Base-by-base conservation (phyloP, 192 early-diverging fungal genomes). In the Lobulomyces angularis region DNA sequence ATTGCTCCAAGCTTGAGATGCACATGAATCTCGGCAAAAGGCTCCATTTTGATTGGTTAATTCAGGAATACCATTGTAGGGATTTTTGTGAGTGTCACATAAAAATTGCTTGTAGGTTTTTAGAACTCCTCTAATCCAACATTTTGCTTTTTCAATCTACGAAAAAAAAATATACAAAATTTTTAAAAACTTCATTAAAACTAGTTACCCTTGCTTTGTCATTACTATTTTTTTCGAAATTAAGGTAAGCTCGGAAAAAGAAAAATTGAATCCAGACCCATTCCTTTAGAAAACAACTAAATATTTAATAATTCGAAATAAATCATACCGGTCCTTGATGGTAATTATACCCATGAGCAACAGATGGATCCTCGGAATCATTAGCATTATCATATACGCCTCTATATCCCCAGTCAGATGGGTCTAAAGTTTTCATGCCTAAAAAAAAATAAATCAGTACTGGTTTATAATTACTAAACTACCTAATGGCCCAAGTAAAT, bases 301-400 rank as follows among this genome's bases (percentile, higher is more conserved):
- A 66, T 12, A n/a, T 8, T 27, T 18, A 27, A 12, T 22, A 8
- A 8, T 16, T 19, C 11, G 14, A 29, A 17, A 4, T 5, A 21
- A 6, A 20, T 36, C 45, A 39, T 53, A 69, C 65, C 39, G 88
- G 88, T 22, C 91, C 95, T 55, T 96, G 85, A 45, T 98, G 92
- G 55, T 98, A 98, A 52, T 98, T 98, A 61, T 84, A 84, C 14
- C 95, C 95, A 46, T 98, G 93, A 2, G 95, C 92, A 1, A 93
- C 71, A 8, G 77, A 61, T 6, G 77, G 58, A 45, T 98, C 92
- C 32, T 57, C 55, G 9, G 79, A 79, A 46, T 98, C 88, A 54
- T 98, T 82, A 32, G 64, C 64, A 55, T 98, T 98, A 56, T 93
- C 80, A 55, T 98, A 98, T 37, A 76, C 42, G n/a, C 87, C 88